These are phyloP conservation scores for Rosa rugosa DNA, from an alignment of 306 rosid species.

Conservation along the genomic window DNA sequence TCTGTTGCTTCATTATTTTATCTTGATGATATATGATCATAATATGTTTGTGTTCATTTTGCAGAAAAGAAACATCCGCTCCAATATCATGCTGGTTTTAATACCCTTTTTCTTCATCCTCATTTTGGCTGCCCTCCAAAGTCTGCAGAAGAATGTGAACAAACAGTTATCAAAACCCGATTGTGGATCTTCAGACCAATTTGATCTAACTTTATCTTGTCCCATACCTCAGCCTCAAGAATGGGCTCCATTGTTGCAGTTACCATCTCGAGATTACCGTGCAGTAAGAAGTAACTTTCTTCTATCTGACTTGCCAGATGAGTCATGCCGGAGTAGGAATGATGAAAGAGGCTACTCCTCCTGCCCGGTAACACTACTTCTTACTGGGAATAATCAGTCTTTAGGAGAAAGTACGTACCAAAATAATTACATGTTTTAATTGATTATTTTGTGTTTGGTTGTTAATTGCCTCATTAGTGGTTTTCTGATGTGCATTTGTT, in stretches of 20 bases:
- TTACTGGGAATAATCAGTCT: constrained; percentile 69
- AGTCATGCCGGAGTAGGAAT: constrained; percentile 57
- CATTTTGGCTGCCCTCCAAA: neutral
- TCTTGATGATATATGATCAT: neutral
- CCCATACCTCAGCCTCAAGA: constrained; percentile 47
- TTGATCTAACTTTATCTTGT: constrained; percentile 40
- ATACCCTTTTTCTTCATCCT: constrained; percentile 49
- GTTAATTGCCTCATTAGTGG: neutral
- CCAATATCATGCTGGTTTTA: constrained; percentile 54
- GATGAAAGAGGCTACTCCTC: constrained; percentile 29
- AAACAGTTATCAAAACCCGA: neutral
- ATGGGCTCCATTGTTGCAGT: constrained; percentile 71
- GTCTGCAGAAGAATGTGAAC: neutral
- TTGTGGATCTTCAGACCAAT: neutral
- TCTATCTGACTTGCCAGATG: constrained; percentile 55
- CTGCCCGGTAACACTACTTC: constrained; percentile 67
- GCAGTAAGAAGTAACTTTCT: constrained; percentile 51
- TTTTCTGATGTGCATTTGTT: neutral
- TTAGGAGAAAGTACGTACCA: constrained; percentile 56
- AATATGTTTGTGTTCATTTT: neutral
- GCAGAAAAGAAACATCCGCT: constrained; percentile 65
- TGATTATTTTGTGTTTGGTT: neutral
- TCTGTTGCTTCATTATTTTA: neutral
- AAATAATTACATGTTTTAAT: neutral
- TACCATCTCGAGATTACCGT: constrained; percentile 52